phyloP scores from a whole-genome alignment of 176 grass and related monocot species.

The Eleusine indica region DNA sequence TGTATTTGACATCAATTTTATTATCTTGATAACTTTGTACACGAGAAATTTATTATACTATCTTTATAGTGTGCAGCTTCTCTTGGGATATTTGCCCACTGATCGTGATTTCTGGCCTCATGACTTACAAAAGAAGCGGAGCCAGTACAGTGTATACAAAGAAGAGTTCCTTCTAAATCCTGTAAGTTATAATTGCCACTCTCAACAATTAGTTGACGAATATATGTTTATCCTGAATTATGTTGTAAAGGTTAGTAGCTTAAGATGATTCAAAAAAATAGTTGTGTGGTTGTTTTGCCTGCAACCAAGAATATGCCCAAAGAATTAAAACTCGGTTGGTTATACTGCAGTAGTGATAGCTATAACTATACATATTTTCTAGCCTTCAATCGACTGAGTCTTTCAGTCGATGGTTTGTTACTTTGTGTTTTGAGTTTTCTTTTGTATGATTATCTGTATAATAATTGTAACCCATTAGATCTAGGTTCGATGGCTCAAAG shows the following conservation, averaged over 20 bases:
- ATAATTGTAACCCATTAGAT: too few relatives aligned
- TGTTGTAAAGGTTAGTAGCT: not conserved
- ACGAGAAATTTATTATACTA: slow-evolving; percentile 66
- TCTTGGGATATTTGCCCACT: slow-evolving; percentile 92
- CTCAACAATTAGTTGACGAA: slow-evolving; percentile 12
- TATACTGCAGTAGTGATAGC: not conserved
- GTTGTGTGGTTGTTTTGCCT: slow-evolving; percentile 13
- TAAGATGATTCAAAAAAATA: not conserved
- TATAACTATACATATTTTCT: not conserved
- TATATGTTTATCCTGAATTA: not conserved
- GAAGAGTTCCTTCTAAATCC: slow-evolving; percentile 89
- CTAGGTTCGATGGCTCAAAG: too few relatives aligned
- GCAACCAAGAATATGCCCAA: not conserved
- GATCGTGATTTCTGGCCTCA: slow-evolving; percentile 75
- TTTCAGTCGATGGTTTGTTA: too few relatives aligned
- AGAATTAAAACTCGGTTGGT: not conserved
- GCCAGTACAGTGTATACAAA: slow-evolving; percentile 78
- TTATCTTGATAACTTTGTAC: slow-evolving; percentile 19
- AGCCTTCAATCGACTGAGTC: too few relatives aligned
- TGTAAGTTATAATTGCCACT: slow-evolving; percentile 56
- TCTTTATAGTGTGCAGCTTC: slow-evolving; percentile 97
- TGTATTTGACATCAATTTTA: slow-evolving; percentile 10
- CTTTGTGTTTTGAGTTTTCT: too few relatives aligned
- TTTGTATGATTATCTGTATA: too few relatives aligned
- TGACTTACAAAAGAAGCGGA: slow-evolving; percentile 85